Conservation (phyloP, 2,329 filamentous ascomycete species). For the Torrubiella hemipterigena region DNA sequence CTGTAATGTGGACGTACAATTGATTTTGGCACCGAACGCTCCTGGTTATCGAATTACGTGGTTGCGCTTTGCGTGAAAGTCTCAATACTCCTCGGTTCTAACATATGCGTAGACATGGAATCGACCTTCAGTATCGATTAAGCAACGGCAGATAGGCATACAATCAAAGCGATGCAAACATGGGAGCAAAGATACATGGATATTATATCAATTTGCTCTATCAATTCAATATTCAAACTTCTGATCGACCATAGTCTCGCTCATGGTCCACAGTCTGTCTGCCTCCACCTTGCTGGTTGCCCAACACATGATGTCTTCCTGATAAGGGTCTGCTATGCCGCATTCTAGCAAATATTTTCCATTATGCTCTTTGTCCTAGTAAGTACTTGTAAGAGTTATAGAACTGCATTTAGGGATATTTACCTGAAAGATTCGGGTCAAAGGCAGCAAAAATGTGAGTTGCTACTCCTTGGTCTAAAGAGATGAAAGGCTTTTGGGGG, state of each 20-base stretch:
- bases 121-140: too few species aligned
- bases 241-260: constrained; percentile 22
- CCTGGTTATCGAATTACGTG: too few species aligned
- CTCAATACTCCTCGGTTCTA: too few species aligned
- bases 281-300: constrained; percentile 11
- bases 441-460: constrained; percentile 17
- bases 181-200: too few species aligned
- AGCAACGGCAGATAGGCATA: too few species aligned
- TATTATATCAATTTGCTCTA: too few species aligned
- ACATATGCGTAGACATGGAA: too few species aligned
- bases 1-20: too few species aligned
- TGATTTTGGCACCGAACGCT: too few species aligned
- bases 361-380: too few species aligned
- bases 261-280: constrained; percentile 24
- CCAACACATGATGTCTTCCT: constrained; percentile 7
- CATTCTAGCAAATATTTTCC: constrained; percentile 12
- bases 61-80: too few species aligned
- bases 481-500: background rate
- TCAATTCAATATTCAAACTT: constrained; percentile 14
- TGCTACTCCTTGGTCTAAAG: constrained; percentile 10
- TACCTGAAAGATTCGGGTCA: constrained; percentile 5
- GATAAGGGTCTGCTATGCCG: constrained; percentile 10
- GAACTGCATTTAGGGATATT: background rate
- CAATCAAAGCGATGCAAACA: too few species aligned
- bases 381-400: constrained; percentile 5